Base-by-base conservation (phyloP, 257 asterid genomes). In the Ocimum tenuiflorum region DNA sequence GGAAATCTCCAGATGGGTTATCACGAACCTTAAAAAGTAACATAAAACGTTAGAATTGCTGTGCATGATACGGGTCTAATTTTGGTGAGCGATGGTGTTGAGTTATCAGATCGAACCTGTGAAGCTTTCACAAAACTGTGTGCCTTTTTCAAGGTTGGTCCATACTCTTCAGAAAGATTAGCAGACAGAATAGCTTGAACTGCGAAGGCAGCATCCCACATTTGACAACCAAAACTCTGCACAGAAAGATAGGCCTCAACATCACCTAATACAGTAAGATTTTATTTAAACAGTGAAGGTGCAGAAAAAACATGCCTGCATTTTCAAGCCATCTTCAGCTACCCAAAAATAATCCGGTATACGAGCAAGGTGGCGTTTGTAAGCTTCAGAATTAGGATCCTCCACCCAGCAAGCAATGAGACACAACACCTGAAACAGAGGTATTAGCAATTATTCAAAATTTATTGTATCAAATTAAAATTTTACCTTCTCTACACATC, bases 341-440 rank as follows among this genome's bases (percentile, higher is more conserved):
- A 38, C 3, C 45, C 45, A 38, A 8, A 38, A 11, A 9, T 38
- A 38, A 38, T 38, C 45, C n/a, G 45, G 45, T 9, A 38, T 38
- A 2, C 45, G 12, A 2, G 45, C 45, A 8, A 38, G 45, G 3
- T 38, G 45, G n/a, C 13, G 12, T 4, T 38, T 38, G 45, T 64
- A 77, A 0, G 83, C 81, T 3, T 71, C 81, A 0, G 86, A 80
- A 60, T 78, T 80, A 4, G 91, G 91, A 73, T 80, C 84, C 35
- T 86, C 95, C 13, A 82, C 95, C 91, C 95, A 86, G 27, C 95
- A 82, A 62, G 88, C 88, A 20, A 82, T 2, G 29, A 85, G 58
- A 10, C 86, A 82, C 22, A 81, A 61, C 18, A 70, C 86, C 88
- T 83, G 4, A 27, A 27, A 19, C 36, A 12, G 9, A 38, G 11